These are phyloP conservation scores for Xerocomus minutiporus DNA, from an alignment of 1,284 basidiomycete species.

Conservation along the genomic window DNA sequence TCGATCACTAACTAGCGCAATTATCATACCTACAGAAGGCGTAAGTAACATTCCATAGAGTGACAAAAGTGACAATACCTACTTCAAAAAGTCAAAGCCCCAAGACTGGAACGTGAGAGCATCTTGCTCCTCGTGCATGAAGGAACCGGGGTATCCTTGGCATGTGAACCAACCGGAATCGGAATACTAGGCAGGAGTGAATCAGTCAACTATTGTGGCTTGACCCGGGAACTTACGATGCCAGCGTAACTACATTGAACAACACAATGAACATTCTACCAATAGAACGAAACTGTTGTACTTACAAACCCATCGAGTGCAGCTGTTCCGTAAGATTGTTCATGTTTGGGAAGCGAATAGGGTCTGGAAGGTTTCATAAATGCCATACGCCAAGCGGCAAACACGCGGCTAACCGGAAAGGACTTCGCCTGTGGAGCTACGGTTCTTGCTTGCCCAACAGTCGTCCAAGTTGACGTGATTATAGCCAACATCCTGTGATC, in stretches of 20 bases:
- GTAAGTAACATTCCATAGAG: not conserved
- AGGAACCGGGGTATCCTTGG: slow-evolving; percentile 28
- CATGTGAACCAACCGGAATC: slow-evolving; percentile 35
- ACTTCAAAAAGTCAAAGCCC: slow-evolving; percentile 60
- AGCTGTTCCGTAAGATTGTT: slow-evolving; percentile 47
- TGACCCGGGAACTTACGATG: slow-evolving; percentile 36
- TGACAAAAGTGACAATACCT: slow-evolving; percentile 17
- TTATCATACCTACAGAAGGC: slow-evolving; percentile 47
- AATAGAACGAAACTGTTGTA: not conserved
- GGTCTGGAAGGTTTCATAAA: slow-evolving; percentile 33
- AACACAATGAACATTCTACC: not conserved
- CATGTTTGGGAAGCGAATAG: slow-evolving; percentile 39
- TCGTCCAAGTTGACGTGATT: slow-evolving; percentile 55
- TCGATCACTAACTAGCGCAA: slow-evolving; percentile 37
- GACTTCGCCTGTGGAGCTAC: slow-evolving; percentile 44
- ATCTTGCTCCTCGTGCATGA: slow-evolving; percentile 27
- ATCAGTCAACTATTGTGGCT: not conserved
- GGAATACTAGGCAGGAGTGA: slow-evolving; percentile 22
- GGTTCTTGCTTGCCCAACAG: slow-evolving; percentile 50
- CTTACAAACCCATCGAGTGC: slow-evolving; percentile 51
- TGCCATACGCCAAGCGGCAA: slow-evolving; percentile 25
- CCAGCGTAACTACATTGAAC: slow-evolving; percentile 42
- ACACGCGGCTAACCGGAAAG: slow-evolving; percentile 35
- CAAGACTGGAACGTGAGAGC: slow-evolving; percentile 39
- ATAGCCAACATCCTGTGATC: slow-evolving; percentile 48